A percentile compares a stretch with the other conserved stretches of the same genome.
These are phyloP conservation scores for Caryopteris hybrid DNA, from an alignment of 305 asterid genomes.

Conservation along the genomic window DNA sequence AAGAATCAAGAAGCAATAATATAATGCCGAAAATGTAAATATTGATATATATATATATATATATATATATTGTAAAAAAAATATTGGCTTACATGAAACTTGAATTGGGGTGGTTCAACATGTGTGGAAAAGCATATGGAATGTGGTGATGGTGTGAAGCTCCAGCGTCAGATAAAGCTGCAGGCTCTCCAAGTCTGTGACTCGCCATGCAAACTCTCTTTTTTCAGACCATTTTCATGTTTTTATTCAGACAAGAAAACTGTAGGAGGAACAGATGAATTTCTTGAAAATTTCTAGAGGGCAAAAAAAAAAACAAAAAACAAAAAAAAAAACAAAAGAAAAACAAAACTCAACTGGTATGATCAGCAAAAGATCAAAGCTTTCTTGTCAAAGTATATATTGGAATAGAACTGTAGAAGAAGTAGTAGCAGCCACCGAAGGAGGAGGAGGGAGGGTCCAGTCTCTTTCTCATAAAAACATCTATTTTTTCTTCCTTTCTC, in stretches of 20 bases:
- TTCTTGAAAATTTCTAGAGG: not conserved
- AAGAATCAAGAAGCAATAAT: not conserved
- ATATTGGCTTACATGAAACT: conserved; percentile 55
- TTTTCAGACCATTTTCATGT: conserved; percentile 29
- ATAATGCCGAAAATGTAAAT: not conserved
- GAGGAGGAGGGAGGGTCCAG: conserved; percentile 26
- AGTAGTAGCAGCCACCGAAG: too few relatives aligned
- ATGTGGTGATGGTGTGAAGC: conserved; percentile 49
- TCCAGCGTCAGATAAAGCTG: conserved; percentile 34
- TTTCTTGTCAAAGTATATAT: conserved; percentile 46
- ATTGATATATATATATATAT: not conserved
- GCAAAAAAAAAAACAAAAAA: not conserved
- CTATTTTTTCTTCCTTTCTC: conserved; percentile 6
- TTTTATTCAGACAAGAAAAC: conserved; percentile 13
- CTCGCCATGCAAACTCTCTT: conserved; percentile 59
- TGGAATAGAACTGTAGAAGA: too few relatives aligned
- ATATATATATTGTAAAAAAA: too few relatives aligned
- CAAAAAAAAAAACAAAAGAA: not conserved
- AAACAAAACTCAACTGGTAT: conserved; percentile 11
- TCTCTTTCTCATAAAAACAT: conserved; percentile 23
- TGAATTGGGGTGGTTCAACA: conserved; percentile 42
- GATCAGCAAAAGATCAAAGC: conserved; percentile 36
- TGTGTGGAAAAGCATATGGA: conserved; percentile 50
- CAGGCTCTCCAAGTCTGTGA: conserved; percentile 52
- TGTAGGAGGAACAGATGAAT: not conserved